These are phyloP conservation scores for Hypomontagnella monticulosa DNA, from an alignment of 495 filamentous ascomycete genomes.

Conservation along the genomic window DNA sequence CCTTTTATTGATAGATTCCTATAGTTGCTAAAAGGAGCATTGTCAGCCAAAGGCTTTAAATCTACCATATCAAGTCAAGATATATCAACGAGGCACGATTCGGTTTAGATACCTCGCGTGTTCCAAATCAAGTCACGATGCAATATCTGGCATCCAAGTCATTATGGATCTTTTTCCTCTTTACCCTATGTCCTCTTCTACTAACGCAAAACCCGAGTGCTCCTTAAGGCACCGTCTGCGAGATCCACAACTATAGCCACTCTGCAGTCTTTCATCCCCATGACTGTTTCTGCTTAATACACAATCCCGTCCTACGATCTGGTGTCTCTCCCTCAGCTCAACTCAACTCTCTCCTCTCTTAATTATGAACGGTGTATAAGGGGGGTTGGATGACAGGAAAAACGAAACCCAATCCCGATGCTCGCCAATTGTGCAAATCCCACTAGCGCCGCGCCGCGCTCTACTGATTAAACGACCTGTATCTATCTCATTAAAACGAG, in stretches of 20 bases:
- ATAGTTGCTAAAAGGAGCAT: neutral
- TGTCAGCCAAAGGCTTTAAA: too few species aligned
- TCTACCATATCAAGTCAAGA: too few species aligned
- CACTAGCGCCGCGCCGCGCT: conserved; percentile 49
- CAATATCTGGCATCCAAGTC: conserved; percentile 25
- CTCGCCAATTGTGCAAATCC: conserved; percentile 47
- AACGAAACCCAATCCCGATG: conserved; percentile 47
- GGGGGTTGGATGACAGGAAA: conserved; percentile 44
- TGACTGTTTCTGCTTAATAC: conserved; percentile 38
- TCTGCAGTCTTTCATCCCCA: conserved; percentile 18
- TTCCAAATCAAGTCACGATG: conserved; percentile 19
- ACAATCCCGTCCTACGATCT: conserved; percentile 9
- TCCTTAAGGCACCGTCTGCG: conserved; percentile 33
- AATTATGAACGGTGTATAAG: conserved; percentile 48
- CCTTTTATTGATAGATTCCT: neutral
- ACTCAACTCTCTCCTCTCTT: conserved; percentile 16
- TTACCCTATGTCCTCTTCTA: conserved; percentile 45
- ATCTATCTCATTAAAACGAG: conserved; percentile 50
- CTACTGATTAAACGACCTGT: conserved; percentile 49
- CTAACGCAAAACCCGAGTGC: conserved; percentile 35
- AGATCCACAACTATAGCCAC: conserved; percentile 41
- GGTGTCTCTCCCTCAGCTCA: conserved; percentile 11
- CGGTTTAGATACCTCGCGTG: conserved; percentile 3
- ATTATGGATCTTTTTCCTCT: conserved; percentile 38
- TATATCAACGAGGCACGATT: neutral